Evolutionary conservation across 2,329 filamentous ascomycete species (phyloP), one percentile per base, ranked within the genome.

Genomic region (Pseudocercospora cruenta): DNA sequence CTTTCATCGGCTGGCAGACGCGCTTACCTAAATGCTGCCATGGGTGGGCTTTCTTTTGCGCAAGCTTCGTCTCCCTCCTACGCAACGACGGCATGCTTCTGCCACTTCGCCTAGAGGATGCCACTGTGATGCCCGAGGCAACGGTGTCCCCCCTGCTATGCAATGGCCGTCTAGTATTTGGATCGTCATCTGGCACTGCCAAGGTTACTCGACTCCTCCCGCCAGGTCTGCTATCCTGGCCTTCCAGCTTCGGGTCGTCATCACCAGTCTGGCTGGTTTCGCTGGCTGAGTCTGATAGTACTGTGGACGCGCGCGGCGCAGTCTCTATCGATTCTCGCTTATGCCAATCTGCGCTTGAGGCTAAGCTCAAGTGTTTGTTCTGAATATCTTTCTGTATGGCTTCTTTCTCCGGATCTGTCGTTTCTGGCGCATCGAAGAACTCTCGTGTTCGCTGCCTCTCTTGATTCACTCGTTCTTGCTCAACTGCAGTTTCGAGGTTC

Each of bases 11-110:
- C 16, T 43, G 12, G 21, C 12, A 19, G 10, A 16, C 19, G 12
- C 5, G 21, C 63, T 53, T 67, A 69, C 69, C 71, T 10, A 74
- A 63, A 54, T 72, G 71, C 36, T 73, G 69, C 71, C 70, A 71
- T n/a, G 71, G 70, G 64, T 73, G 69, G 24, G 72, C 72, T 39
- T 72, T 60, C 62, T 73, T 74, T 49, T 73, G 71, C 28, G 71
- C 71, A 31, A 74, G 70, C 59, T 71, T 70, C 22, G 71, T 73
- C 63, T 73, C 71, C 57, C 65, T 66, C 57, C 71, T 62, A 16
- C 70, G 65, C 36, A 73, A 55, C 16, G 69, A 68, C 19, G 71
- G 71, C 54, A 73, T 60, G 62, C 70, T 72, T 58, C 68, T 64
- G 21, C 58, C 63, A 22, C 58, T 65, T 28, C 67, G 55, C 49